Evolutionary conservation across 2,329 filamentous ascomycete species (phyloP).

Genomic region (Ophiobolus disseminans): DNA sequence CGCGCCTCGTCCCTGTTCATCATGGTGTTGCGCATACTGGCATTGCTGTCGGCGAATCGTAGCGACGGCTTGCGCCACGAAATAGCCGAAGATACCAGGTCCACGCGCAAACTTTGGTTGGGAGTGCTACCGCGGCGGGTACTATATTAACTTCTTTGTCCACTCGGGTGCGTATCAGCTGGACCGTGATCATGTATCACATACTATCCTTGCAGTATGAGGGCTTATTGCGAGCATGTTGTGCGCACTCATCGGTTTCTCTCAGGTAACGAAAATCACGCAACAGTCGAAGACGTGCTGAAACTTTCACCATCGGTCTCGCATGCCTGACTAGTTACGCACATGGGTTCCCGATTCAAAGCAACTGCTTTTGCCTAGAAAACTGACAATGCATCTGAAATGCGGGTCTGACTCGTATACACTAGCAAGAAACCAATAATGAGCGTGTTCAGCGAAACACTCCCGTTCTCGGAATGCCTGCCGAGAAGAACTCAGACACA

Average conservation of each 20-base stretch:
- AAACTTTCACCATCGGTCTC: conserved; percentile 26
- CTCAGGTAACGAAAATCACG: conserved; percentile 32
- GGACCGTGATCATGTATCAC: conserved; percentile 22
- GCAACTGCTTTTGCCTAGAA: conserved; percentile 16
- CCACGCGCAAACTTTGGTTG: conserved; percentile 30
- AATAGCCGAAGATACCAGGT: conserved; percentile 25
- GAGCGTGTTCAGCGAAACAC: conserved; percentile 15
- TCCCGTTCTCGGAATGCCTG: conserved; percentile 21
- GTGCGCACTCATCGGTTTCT: conserved; percentile 10
- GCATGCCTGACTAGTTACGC: conserved; percentile 14
- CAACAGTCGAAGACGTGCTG: conserved; percentile 21
- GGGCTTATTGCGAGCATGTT: conserved; percentile 27
- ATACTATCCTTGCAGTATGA: conserved; percentile 26
- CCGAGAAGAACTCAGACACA: conserved; percentile 14
- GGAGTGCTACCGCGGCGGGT: conserved; percentile 25
- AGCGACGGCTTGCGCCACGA: conserved; percentile 14
- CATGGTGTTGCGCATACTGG: conserved; percentile 30
- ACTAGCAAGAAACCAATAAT: conserved; percentile 30
- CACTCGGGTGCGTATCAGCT: conserved; percentile 30
- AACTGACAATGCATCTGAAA: conserved; percentile 18
- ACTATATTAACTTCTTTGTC: conserved; percentile 19
- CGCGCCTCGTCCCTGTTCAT: conserved; percentile 22
- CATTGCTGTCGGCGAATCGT: conserved; percentile 30
- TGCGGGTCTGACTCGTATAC: conserved; percentile 25
- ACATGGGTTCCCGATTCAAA: conserved; percentile 23